A percentile compares a stretch with the other conserved stretches of the same genome.
phyloP scores from a whole-genome alignment of 257 asterid genomes.

The Solanum gandarillasii region DNA sequence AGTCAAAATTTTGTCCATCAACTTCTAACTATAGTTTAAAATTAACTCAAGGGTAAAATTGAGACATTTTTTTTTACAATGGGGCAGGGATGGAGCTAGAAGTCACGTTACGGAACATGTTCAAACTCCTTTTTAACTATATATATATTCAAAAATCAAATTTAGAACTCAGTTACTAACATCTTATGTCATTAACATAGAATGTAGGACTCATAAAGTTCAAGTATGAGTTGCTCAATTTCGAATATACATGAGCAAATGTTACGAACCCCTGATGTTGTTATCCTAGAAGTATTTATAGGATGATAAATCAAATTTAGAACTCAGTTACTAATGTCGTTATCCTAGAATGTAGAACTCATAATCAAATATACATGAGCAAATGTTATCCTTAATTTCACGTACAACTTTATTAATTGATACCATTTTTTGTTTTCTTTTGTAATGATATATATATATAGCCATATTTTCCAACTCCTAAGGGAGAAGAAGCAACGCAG shows the following conservation, averaged over 20 bases:
- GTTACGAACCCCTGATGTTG: too few species aligned
- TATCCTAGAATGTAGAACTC: neutral
- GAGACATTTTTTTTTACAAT: neutral
- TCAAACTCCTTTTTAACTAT: neutral
- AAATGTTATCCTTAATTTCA: neutral
- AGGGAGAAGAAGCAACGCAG: slow-evolving; percentile 68
- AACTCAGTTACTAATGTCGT: neutral
- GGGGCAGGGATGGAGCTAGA: neutral
- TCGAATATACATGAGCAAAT: too few species aligned
- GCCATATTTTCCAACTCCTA: slow-evolving; percentile 91
- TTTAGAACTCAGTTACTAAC: too few species aligned
- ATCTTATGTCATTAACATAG: neutral
- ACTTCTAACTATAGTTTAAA: neutral
- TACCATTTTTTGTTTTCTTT: neutral
- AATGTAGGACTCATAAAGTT: neutral
- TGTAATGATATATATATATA: slow-evolving; percentile 29
- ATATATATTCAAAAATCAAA: too few species aligned
- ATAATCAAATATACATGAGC: neutral
- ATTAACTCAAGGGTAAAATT: neutral
- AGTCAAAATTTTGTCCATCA: neutral
- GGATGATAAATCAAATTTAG: too few species aligned
- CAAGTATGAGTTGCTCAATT: too few species aligned
- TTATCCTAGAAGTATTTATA: too few species aligned
- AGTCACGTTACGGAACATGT: neutral
- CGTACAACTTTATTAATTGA: neutral